Evolutionary conservation across 176 grass and related monocot species (phyloP).

Genomic region (Secale cereale): DNA sequence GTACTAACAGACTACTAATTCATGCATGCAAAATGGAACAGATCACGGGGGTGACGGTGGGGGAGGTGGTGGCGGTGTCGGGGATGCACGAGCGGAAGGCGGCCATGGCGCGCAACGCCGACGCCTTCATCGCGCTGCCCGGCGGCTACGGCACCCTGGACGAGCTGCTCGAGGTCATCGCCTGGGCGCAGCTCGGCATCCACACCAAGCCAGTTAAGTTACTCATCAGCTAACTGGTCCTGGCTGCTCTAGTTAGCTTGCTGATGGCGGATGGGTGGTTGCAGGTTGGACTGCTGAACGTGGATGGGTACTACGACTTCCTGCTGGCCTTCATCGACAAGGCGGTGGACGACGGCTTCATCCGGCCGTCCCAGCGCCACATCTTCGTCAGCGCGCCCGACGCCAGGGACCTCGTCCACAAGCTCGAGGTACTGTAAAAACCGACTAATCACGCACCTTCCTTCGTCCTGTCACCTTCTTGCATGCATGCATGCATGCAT

Average conservation of each 20-base stretch:
- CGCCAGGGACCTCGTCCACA: slow-evolving; percentile 69
- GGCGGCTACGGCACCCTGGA: slow-evolving; percentile 96
- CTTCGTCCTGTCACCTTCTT: background rate
- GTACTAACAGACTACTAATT: too few relatives aligned
- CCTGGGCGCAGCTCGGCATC: slow-evolving; percentile 15
- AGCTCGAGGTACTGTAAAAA: slow-evolving; percentile 64
- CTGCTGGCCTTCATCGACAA: slow-evolving; percentile 95
- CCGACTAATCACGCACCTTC: background rate
- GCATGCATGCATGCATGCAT: background rate
- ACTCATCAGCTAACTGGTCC: too few relatives aligned
- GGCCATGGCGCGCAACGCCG: slow-evolving; percentile 80
- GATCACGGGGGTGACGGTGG: slow-evolving; percentile 83
- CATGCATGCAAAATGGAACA: background rate
- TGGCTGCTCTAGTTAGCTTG: too few relatives aligned
- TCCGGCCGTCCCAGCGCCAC: slow-evolving; percentile 70
- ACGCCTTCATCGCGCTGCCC: slow-evolving; percentile 95
- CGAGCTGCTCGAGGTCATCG: slow-evolving; percentile 90
- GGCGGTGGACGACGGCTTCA: slow-evolving; percentile 96
- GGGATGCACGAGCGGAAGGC: slow-evolving; percentile 98
- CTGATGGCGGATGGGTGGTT: background rate
- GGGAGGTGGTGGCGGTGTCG: slow-evolving; percentile 72
- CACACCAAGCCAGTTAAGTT: too few relatives aligned
- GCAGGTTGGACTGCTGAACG: slow-evolving; percentile 91
- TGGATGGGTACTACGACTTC: slow-evolving; percentile 94
- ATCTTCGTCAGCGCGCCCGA: slow-evolving; percentile 77